These are phyloP conservation scores for Moesziomyces sp. DNA, from an alignment of 1,284 basidiomycete species.

Conservation along the genomic window DNA sequence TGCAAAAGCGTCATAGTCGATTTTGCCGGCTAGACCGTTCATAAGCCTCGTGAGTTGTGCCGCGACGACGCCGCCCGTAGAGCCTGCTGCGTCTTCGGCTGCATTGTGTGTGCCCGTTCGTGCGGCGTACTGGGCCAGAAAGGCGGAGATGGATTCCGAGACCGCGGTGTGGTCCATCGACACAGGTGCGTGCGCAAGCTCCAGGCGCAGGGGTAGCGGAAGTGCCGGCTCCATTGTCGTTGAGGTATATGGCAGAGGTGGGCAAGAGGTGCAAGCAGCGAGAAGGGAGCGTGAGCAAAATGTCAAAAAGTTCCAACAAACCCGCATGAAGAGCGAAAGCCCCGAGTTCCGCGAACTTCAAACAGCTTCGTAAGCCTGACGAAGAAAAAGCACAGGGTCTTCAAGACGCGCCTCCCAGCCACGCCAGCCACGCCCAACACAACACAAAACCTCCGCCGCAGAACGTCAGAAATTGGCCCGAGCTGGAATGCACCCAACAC, in stretches of 20 bases:
- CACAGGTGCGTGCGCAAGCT: slow-evolving; percentile 6
- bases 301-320: slow-evolving; percentile 3
- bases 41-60: slow-evolving; percentile 31
- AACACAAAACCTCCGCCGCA: not conserved
- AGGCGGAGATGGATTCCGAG: slow-evolving; percentile 15
- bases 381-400: not conserved
- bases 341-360: slow-evolving; percentile 3
- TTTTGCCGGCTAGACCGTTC: slow-evolving; percentile 34
- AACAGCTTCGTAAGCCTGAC: slow-evolving; percentile 24
- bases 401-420: no score
- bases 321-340: not conserved
- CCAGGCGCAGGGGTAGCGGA: slow-evolving; percentile 26
- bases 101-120: slow-evolving; percentile 30
- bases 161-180: slow-evolving; percentile 12
- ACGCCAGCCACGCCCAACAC: not conserved
- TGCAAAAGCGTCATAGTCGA: slow-evolving; percentile 28
- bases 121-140: slow-evolving; percentile 31
- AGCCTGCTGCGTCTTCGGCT: slow-evolving; percentile 1
- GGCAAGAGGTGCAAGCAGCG: no score
- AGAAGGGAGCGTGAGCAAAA: not conserved
- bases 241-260: no score
- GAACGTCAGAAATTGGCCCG: no score
- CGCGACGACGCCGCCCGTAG: slow-evolving; percentile 37
- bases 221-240: slow-evolving; percentile 39
- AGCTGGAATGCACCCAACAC: no score